A percentile compares a stretch with the other conserved stretches of the same genome.
phyloP scores from a whole-genome alignment of 2,329 filamentous ascomycete species.

The Pseudogymnoascus sp. region DNA sequence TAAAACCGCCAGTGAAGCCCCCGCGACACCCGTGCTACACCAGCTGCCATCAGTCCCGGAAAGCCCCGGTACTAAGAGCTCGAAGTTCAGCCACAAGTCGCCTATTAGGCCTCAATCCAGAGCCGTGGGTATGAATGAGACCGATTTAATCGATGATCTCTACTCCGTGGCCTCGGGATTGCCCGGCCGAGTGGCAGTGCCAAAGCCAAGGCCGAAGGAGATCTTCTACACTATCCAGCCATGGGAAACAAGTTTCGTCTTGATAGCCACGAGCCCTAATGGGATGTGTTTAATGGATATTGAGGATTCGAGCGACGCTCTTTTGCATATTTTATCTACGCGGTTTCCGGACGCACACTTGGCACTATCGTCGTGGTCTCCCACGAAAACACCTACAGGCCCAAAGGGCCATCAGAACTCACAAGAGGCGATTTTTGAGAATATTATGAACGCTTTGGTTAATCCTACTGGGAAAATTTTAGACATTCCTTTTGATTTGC shows the following conservation, averaged over 20 bases:
- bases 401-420: neutral
- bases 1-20: slow-evolving; percentile 3
- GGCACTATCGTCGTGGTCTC: slow-evolving; percentile 1
- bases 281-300: slow-evolving; percentile 6
- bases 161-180: neutral
- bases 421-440: neutral
- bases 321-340: neutral
- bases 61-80: neutral
- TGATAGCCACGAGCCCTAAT: slow-evolving; percentile 3
- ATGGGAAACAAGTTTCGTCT: neutral
- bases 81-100: neutral
- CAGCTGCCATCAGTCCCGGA: slow-evolving; percentile 1
- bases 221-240: slow-evolving; percentile 3
- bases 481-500: slow-evolving; percentile 3
- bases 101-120: neutral
- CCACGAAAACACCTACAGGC: neutral
- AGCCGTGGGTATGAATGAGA: neutral
- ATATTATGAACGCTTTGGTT: slow-evolving; percentile 2
- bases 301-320: slow-evolving; percentile 5
- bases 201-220: slow-evolving; percentile 4
- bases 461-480: slow-evolving; percentile 2
- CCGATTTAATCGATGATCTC: slow-evolving; percentile 1
- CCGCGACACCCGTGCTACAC: neutral
- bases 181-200: neutral
- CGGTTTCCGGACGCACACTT: neutral